Percentiles rank a stretch among this genome's conserved stretches.
phyloP scores from a whole-genome alignment of 2,329 filamentous ascomycete species.

The Diaporthe ampelina region DNA sequence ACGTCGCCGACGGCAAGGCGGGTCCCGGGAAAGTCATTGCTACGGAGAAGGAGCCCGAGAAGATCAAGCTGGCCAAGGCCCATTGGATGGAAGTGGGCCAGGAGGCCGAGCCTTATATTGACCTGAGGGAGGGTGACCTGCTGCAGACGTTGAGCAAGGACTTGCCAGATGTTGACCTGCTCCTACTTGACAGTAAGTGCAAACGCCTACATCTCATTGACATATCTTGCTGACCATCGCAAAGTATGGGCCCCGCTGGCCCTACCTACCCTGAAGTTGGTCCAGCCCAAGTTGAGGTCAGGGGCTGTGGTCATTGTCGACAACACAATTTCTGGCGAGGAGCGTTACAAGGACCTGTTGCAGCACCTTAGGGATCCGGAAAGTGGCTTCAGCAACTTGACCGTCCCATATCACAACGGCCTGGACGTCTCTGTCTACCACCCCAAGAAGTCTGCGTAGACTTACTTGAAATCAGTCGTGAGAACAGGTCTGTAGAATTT shows the following conservation, averaged over 20 bases:
- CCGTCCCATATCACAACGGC: slow-evolving; percentile 44
- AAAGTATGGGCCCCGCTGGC: slow-evolving; percentile 49
- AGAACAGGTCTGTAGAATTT: neutral
- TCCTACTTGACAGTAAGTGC: slow-evolving; percentile 60
- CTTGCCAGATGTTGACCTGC: slow-evolving; percentile 50
- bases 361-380: slow-evolving; percentile 54
- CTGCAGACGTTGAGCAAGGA: slow-evolving; percentile 53
- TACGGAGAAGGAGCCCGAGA: slow-evolving; percentile 40
- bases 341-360: slow-evolving; percentile 56
- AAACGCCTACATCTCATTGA: neutral
- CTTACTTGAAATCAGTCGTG: neutral
- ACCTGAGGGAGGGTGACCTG: slow-evolving; percentile 56
- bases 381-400: slow-evolving; percentile 55
- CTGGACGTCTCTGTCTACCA: slow-evolving; percentile 46
- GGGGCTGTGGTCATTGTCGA: slow-evolving; percentile 59
- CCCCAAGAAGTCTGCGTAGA: neutral
- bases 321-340: slow-evolving; percentile 50
- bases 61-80: slow-evolving; percentile 34
- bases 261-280: slow-evolving; percentile 54
- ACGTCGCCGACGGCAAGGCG: slow-evolving; percentile 13
- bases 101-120: slow-evolving; percentile 50
- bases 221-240: neutral
- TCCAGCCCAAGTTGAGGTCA: slow-evolving; percentile 50
- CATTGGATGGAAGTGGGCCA: slow-evolving; percentile 54
- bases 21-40: slow-evolving; percentile 37